These are phyloP conservation scores for Capsicum baccatum DNA, from an alignment of 257 asterid species.

Conservation along the genomic window DNA sequence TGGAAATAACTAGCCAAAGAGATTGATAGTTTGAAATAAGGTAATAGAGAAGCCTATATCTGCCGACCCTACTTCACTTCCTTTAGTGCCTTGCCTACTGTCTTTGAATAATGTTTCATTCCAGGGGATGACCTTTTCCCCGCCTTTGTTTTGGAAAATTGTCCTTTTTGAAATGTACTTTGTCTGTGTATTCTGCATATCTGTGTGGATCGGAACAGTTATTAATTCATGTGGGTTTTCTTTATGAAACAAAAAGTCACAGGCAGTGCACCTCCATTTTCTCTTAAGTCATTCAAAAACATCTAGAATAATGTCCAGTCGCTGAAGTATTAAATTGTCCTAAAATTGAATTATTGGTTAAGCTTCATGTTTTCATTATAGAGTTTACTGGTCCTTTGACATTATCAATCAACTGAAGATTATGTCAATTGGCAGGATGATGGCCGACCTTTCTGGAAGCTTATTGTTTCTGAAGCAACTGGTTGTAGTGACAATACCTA, in stretches of 20 bases:
- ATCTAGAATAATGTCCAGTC: neutral
- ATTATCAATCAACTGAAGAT: slow-evolving; percentile 26
- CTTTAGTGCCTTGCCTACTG: no score
- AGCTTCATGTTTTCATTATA: neutral
- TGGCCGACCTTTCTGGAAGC: slow-evolving; percentile 93
- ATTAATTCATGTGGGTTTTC: neutral
- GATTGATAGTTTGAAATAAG: neutral
- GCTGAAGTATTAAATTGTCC: neutral
- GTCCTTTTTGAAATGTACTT: neutral
- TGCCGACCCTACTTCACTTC: no score
- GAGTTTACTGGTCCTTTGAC: neutral
- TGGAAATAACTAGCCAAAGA: neutral
- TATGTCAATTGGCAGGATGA: slow-evolving; percentile 66
- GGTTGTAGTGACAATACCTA: slow-evolving; percentile 61
- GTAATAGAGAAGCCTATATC: neutral
- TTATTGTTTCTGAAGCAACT: slow-evolving; percentile 90
- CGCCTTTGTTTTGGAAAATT: neutral
- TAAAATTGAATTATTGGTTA: neutral
- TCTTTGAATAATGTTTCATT: no score
- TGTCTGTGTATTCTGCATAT: slow-evolving; percentile 12
- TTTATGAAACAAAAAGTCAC: neutral
- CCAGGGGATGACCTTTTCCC: neutral
- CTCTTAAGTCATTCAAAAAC: neutral
- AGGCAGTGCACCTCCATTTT: slow-evolving; percentile 10
- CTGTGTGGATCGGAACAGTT: neutral